These are phyloP conservation scores for Raphanus raphanistrum DNA, from an alignment of 345 rosid genomes.

Conservation along the genomic window DNA sequence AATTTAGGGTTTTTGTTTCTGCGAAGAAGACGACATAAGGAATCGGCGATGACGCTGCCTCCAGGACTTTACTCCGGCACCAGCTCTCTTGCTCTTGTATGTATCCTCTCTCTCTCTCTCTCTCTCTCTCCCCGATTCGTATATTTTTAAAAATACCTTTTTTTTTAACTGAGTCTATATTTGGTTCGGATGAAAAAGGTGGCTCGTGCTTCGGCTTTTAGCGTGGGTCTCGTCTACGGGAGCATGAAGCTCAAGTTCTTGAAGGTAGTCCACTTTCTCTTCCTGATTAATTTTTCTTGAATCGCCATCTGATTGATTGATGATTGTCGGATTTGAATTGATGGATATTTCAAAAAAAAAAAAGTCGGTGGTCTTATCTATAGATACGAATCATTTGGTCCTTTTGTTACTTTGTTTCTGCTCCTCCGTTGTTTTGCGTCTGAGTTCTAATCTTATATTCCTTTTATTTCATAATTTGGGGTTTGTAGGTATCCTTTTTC, in stretches of 20 bases:
- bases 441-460: neutral
- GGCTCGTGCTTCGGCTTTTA: constrained; percentile 87
- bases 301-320: neutral
- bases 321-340: neutral
- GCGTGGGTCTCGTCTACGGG: constrained; percentile 73
- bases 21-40: neutral
- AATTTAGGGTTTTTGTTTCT: constrained; percentile 18
- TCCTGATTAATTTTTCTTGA: neutral
- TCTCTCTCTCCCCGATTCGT: neutral
- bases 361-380: too few relatives aligned
- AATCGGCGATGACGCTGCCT: constrained; percentile 62
- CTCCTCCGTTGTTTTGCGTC: neutral
- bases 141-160: too few relatives aligned
- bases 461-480: neutral
- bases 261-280: constrained; percentile 43
- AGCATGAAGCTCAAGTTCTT: constrained; percentile 82
- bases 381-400: neutral
- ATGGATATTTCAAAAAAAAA: neutral
- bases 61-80: constrained; percentile 88
- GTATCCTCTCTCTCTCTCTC: neutral
- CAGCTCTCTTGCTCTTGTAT: constrained; percentile 83
- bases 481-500: too few relatives aligned
- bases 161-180: neutral
- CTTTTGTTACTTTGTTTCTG: constrained; percentile 1
- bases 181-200: constrained; percentile 46